Conservation (phyloP, 2,329 filamentous ascomycete species). For the Stemphylium vesicarium region DNA sequence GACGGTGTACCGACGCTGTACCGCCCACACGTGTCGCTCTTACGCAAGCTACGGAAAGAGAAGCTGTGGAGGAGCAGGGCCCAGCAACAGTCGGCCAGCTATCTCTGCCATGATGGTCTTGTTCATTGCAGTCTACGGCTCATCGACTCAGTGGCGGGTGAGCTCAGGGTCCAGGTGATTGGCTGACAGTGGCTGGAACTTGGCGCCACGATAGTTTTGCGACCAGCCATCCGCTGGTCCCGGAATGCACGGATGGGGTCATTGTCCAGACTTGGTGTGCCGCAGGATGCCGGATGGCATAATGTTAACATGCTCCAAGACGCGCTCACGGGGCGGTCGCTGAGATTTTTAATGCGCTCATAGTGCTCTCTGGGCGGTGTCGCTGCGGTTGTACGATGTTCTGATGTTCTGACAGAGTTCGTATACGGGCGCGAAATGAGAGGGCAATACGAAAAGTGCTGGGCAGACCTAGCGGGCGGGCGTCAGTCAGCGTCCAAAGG, state of each 20-base stretch:
- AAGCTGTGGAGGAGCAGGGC: neutral
- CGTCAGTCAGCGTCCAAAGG: conserved; percentile 14
- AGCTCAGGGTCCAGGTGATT: conserved; percentile 1
- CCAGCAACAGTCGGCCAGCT: neutral
- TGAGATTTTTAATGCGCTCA: neutral
- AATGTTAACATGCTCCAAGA: neutral
- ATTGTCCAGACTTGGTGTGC: conserved; percentile 11
- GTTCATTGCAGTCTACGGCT: neutral
- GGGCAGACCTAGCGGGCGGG: conserved; percentile 8
- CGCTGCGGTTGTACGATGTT: too few species aligned
- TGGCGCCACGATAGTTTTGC: conserved; percentile 8
- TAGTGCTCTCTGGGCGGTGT: neutral
- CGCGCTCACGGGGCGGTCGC: neutral
- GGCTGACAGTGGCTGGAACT: conserved; percentile 1
- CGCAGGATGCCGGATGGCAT: conserved; percentile 15
- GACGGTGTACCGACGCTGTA: too few species aligned
- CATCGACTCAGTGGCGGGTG: conserved; percentile 3
- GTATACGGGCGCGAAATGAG: neutral
- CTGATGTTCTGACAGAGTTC: neutral
- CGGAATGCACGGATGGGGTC: conserved; percentile 24
- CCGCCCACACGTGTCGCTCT: neutral
- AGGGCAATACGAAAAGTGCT: conserved; percentile 7
- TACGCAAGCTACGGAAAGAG: conserved; percentile 2
- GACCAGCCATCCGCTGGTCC: conserved; percentile 11
- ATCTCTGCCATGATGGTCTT: neutral